Percentiles rank a stretch among this genome's conserved stretches.
phyloP scores from a whole-genome alignment of 805 yeast species.

The Candida tibetensis region DNA sequence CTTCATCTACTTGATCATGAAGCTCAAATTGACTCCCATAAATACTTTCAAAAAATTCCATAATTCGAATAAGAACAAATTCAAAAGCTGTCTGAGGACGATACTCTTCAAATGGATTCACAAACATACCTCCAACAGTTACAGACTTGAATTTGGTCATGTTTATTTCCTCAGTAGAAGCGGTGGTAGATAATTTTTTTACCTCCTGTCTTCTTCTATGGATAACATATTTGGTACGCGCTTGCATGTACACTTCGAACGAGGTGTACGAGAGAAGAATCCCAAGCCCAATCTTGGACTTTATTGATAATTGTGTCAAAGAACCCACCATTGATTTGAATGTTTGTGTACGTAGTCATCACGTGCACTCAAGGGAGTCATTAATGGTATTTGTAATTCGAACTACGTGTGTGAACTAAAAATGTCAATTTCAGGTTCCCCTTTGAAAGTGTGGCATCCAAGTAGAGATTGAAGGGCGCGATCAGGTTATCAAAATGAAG shows the following conservation, averaged over 20 bases:
- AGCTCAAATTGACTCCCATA: slow-evolving; percentile 37
- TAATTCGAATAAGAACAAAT: slow-evolving; percentile 67
- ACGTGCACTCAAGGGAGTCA: no score
- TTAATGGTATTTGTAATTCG: no score
- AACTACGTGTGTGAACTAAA: no score
- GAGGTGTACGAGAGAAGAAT: slow-evolving; percentile 56
- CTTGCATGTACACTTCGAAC: slow-evolving; percentile 60
- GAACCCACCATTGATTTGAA: background rate
- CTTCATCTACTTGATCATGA: slow-evolving; percentile 46
- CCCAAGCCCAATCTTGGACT: slow-evolving; percentile 42
- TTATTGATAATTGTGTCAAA: slow-evolving; percentile 12
- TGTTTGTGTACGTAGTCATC: background rate
- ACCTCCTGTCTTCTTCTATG: slow-evolving; percentile 35
- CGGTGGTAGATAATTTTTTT: slow-evolving; percentile 2
- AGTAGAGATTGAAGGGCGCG: no score
- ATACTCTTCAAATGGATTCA: slow-evolving; percentile 88
- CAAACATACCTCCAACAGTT: slow-evolving; percentile 68
- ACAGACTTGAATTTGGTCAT: slow-evolving; percentile 33
- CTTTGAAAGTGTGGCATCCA: no score
- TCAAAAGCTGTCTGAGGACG: slow-evolving; percentile 88
- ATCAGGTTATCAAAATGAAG: no score
- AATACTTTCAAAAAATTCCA: slow-evolving; percentile 64
- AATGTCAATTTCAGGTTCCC: no score
- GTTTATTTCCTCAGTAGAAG: slow-evolving; percentile 7
- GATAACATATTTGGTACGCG: slow-evolving; percentile 54